A percentile compares a stretch with the other conserved stretches of the same genome.
Evolutionary conservation across 1,139 yeast genomes (phyloP).

Genomic region (Trichomonascaceae sp.): DNA sequence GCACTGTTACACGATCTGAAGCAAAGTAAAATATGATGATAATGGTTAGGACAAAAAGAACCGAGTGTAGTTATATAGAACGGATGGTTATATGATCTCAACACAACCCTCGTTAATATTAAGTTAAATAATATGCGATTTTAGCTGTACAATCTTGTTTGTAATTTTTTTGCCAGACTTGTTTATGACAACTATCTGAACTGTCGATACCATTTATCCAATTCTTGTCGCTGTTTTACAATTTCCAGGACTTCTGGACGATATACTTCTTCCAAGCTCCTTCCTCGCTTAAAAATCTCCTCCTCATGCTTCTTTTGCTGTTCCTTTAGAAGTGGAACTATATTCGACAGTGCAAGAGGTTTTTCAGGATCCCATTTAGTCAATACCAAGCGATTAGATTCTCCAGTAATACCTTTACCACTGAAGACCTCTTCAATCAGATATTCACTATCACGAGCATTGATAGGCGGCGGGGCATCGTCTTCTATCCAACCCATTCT

Average conservation of each 20-base stretch:
- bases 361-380: slow-evolving; percentile 74
- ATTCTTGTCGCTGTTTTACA: slow-evolving; percentile 60
- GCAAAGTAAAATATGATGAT: slow-evolving; percentile 17
- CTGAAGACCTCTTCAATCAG: slow-evolving; percentile 88
- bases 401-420: slow-evolving; percentile 86
- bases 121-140: too few relatives aligned
- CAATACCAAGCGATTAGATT: slow-evolving; percentile 68
- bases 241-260: slow-evolving; percentile 50
- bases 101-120: too few relatives aligned
- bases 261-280: slow-evolving; percentile 57
- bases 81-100: too few relatives aligned
- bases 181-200: slow-evolving; percentile 18
- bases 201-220: slow-evolving; percentile 53
- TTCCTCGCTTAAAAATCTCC: slow-evolving; percentile 61
- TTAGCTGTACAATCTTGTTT: too few relatives aligned
- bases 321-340: slow-evolving; percentile 81
- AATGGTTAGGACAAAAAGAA: too few relatives aligned
- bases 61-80: too few relatives aligned
- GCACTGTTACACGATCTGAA: slow-evolving; percentile 62
- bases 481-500: slow-evolving; percentile 48
- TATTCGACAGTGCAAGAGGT: slow-evolving; percentile 48
- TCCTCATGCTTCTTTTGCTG: slow-evolving; percentile 78
- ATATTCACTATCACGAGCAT: slow-evolving; percentile 69
- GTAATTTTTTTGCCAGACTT: too few relatives aligned
- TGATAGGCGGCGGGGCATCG: slow-evolving; percentile 42